These are phyloP conservation scores for Sclerotinia nivalis DNA, from an alignment of 2,329 filamentous ascomycete species.

Conservation along the genomic window DNA sequence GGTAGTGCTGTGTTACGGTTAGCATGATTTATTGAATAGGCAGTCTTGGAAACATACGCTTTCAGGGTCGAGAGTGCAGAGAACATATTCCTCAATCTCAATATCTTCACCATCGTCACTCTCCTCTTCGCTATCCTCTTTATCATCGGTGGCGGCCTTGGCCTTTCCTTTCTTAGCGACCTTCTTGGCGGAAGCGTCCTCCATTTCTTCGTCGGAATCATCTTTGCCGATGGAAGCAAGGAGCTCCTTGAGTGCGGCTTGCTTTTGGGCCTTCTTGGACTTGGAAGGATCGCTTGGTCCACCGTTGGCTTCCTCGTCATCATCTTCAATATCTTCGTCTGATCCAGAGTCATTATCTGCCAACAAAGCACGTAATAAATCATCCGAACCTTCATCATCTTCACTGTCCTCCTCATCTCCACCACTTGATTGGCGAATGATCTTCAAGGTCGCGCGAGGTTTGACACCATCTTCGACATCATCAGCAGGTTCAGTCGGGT, in stretches of 20 bases:
- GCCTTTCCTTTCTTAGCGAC: slow-evolving; percentile 70
- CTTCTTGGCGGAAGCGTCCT: slow-evolving; percentile 63
- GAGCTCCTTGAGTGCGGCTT: slow-evolving; percentile 75
- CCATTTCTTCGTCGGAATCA: slow-evolving; percentile 71
- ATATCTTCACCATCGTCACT: slow-evolving; percentile 62
- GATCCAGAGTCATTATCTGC: slow-evolving; percentile 54
- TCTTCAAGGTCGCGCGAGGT: slow-evolving; percentile 83
- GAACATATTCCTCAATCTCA: slow-evolving; percentile 83
- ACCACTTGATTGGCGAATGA: slow-evolving; percentile 73
- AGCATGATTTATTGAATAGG: slow-evolving; percentile 28
- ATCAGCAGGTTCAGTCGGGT: slow-evolving; percentile 74
- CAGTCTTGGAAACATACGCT: slow-evolving; percentile 61
- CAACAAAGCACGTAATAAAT: slow-evolving; percentile 53
- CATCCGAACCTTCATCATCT: slow-evolving; percentile 46
- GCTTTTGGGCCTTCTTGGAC: slow-evolving; percentile 81
- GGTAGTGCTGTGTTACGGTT: slow-evolving; percentile 69
- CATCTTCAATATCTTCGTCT: slow-evolving; percentile 51
- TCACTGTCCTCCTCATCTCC: slow-evolving; percentile 65
- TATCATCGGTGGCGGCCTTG: slow-evolving; percentile 59
- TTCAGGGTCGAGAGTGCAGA: slow-evolving; percentile 93
- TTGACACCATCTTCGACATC: slow-evolving; percentile 61
- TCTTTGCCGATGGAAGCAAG: slow-evolving; percentile 64
- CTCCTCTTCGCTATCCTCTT: slow-evolving; percentile 51
- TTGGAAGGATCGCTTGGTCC: slow-evolving; percentile 90
- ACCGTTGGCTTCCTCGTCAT: slow-evolving; percentile 78